Evolutionary conservation across 768 basidiomycete genomes (phyloP).

Genomic region (Amanita molliuscula): DNA sequence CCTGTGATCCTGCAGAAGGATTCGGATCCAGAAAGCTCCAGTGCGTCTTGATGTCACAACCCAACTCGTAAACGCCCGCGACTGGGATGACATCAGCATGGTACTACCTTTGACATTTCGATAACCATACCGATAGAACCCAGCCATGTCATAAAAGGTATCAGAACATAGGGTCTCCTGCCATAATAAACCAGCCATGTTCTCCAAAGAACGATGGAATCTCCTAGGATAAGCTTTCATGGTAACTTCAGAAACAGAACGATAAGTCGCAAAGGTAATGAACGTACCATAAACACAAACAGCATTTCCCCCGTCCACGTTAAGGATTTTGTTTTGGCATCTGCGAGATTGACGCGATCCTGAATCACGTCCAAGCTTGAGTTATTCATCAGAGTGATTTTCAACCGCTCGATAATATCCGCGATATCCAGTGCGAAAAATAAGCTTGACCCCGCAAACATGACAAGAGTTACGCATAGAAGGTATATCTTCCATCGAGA

Average conservation of each 20-base stretch:
- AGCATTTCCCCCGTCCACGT: constrained; percentile 21
- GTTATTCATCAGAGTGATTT: constrained; percentile 16
- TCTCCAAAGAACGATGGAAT: constrained; percentile 21
- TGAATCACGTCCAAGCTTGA: constrained; percentile 6
- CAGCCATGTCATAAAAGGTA: constrained; percentile 17
- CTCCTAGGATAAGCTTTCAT: constrained; percentile 18
- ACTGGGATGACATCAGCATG: constrained; percentile 7
- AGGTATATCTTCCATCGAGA: constrained; percentile 12
- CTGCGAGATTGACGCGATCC: constrained; percentile 14
- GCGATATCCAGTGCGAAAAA: constrained; percentile 18
- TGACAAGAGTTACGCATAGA: constrained; percentile 14
- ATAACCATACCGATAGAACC: constrained; percentile 16
- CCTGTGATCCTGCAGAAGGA: constrained; percentile 17
- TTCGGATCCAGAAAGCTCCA: constrained; percentile 16
- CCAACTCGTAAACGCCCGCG: constrained; percentile 19
- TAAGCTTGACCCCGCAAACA: constrained; percentile 18
- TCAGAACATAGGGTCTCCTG: constrained; percentile 9
- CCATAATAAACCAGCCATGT: constrained; percentile 16
- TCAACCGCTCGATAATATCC: constrained; percentile 18
- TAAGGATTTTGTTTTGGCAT: constrained; percentile 14
- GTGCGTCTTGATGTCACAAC: constrained; percentile 16
- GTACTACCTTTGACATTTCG: neutral
- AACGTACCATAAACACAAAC: constrained; percentile 18
- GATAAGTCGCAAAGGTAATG: neutral
- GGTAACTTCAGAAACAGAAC: neutral